Evolutionary conservation across 2,329 filamentous ascomycete species (phyloP).

Genomic region (Penicillium brevicompactum): DNA sequence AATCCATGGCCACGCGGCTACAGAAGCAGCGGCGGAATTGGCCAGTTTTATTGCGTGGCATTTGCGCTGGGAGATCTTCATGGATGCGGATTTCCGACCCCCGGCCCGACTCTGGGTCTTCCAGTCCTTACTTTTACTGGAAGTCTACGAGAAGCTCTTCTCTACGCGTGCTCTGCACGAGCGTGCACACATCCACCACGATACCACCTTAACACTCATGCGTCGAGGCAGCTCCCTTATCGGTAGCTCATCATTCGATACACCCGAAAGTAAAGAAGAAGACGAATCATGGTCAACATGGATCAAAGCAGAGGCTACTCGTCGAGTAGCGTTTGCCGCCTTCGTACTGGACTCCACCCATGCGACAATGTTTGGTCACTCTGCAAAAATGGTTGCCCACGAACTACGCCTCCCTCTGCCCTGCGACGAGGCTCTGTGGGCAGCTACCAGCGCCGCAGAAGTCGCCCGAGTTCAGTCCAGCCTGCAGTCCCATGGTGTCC

Average conservation of each 20-base stretch:
- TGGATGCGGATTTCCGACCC: slow-evolving; percentile 83
- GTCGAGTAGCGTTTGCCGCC: slow-evolving; percentile 86
- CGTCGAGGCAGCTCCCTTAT: slow-evolving; percentile 88
- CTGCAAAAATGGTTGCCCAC: slow-evolving; percentile 94
- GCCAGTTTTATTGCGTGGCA: slow-evolving; percentile 92
- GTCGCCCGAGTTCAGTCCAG: slow-evolving; percentile 81
- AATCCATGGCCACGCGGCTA: slow-evolving; percentile 72
- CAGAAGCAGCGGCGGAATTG: slow-evolving; percentile 75
- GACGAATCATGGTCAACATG: slow-evolving; percentile 92
- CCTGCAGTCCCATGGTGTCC: slow-evolving; percentile 77
- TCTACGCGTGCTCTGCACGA: slow-evolving; percentile 90
- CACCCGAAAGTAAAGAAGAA: slow-evolving; percentile 73
- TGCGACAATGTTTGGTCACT: slow-evolving; percentile 97
- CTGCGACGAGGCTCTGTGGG: slow-evolving; percentile 92
- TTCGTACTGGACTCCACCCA: slow-evolving; percentile 96
- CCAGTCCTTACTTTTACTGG: slow-evolving; percentile 83
- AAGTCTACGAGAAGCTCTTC: slow-evolving; percentile 98
- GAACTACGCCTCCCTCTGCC: slow-evolving; percentile 90
- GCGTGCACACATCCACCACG: slow-evolving; percentile 93
- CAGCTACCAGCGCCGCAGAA: slow-evolving; percentile 82
- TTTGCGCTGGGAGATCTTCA: slow-evolving; percentile 94
- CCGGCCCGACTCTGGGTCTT: slow-evolving; percentile 96
- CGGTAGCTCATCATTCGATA: slow-evolving; percentile 80
- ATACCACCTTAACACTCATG: slow-evolving; percentile 94
- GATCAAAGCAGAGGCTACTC: slow-evolving; percentile 91